Conservation (phyloP, 108 stramenopile genomes). For the Nitzschia putrida region DNA sequence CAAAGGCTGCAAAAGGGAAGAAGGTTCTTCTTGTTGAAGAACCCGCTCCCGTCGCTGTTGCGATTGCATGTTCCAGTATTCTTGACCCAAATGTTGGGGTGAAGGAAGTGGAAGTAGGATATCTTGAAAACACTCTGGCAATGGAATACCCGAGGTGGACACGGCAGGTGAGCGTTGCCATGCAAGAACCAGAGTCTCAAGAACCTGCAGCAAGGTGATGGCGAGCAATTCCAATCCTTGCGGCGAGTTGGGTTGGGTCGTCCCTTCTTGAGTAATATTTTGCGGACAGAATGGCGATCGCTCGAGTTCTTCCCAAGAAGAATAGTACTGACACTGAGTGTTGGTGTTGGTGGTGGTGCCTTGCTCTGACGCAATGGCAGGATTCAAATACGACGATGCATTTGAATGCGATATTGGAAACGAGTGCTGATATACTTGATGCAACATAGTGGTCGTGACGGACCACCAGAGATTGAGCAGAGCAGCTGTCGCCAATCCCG, state of each 20-base stretch:
- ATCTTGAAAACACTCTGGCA: constrained; percentile 8
- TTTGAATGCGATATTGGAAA: neutral
- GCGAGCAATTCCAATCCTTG: neutral
- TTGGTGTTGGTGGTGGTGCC: neutral
- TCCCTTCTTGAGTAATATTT: neutral
- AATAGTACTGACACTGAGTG: neutral
- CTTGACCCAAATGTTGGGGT: neutral
- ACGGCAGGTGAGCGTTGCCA: neutral
- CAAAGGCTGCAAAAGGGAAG: neutral
- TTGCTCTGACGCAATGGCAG: neutral
- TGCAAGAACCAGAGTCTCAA: neutral
- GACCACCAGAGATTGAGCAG: constrained; percentile 11
- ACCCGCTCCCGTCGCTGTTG: neutral
- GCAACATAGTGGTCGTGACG: constrained; percentile 1
- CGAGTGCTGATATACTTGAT: constrained; percentile 5
- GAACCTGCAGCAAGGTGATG: neutral
- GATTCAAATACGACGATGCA: neutral
- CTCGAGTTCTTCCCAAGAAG: neutral
- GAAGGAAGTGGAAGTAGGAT: constrained; percentile 5
- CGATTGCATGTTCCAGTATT: neutral
- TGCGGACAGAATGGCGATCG: neutral
- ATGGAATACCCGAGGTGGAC: neutral
- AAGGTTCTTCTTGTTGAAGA: neutral
- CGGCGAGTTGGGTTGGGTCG: neutral
- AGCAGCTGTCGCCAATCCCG: neutral